Base-by-base conservation (phyloP, 2,329 filamentous ascomycete genomes). In the Diplodia mutila region DNA sequence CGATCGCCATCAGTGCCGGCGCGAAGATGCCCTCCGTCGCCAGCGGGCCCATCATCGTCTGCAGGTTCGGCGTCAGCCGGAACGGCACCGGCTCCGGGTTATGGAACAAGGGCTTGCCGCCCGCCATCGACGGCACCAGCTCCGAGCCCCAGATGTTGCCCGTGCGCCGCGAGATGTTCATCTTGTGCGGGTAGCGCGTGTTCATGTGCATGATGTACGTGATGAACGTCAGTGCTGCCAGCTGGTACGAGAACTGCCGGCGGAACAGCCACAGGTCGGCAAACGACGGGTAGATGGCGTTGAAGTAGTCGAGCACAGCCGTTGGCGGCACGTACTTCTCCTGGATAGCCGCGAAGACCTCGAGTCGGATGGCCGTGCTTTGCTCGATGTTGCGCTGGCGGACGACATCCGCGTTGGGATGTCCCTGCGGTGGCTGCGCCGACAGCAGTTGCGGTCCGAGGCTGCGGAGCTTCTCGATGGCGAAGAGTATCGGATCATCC, bases 221-320 rank as follows among this genome's bases (percentile, higher is more conserved):
- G 91, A 99, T 97, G 82, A 99, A 99, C 0, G 95, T 97, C 71
- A 98, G 86, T 1, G 94, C 89, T 23, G 95, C 94, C 69, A 97
- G 90, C 80, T 99, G 95, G 83, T 98, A 97, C 25, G 93, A 91
- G 81, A 99, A 97, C 72, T 97, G 94, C 68, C 94, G 90, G 68
- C 95, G 91, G 92, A 99, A 99, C 68, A 99, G 87, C 93, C 94
- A 99, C 84, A 98, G 97, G 74, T 97, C 94, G 54, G 91, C 88
- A 79, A 92, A 99, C 70, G 92, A 90, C 34, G 93, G 91, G 81
- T 95, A 98, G 5, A 89, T 91, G 71, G 86, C 85, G 76, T 94
- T 91, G 87, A 97, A 97, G 82, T 94, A 97, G 71, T 97, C 89
- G 65, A 97, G 86, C 25, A 91, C 90, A 69, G 98, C 84, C 3